Conservation (phyloP, 441 rosid species). For the Gossypium davidsonii region DNA sequence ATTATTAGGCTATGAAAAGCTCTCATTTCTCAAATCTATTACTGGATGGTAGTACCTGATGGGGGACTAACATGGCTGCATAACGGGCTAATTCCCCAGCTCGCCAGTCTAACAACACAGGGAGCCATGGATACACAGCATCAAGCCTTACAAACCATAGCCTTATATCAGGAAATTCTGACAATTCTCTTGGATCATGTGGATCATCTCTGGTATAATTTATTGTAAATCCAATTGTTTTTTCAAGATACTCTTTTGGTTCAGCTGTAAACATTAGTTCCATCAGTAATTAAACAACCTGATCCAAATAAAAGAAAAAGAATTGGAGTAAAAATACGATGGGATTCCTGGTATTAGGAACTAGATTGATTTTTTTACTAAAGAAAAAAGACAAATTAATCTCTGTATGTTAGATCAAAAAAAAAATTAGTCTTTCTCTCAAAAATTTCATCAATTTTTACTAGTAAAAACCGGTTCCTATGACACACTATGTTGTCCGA, state of each 20-base stretch:
- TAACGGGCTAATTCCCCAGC: slow-evolving; percentile 78
- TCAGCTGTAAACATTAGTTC: slow-evolving; percentile 29
- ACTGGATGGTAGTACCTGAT: slow-evolving; percentile 42
- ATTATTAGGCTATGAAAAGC: background rate
- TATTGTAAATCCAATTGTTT: slow-evolving; percentile 66
- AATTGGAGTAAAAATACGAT: too few species aligned
- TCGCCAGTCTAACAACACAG: slow-evolving; percentile 76
- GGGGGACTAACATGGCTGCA: slow-evolving; percentile 81
- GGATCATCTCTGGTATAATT: slow-evolving; percentile 64
- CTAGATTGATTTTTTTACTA: too few species aligned
- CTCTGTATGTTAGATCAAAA: too few species aligned
- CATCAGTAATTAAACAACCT: background rate
- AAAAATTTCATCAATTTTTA: too few species aligned
- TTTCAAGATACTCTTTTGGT: slow-evolving; percentile 54
- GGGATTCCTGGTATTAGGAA: too few species aligned
- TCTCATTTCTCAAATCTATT: background rate
- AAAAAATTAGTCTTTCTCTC: too few species aligned
- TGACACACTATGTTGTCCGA: fast-evolving
- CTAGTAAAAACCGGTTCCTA: too few species aligned
- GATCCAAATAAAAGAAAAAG: background rate
- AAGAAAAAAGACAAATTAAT: too few species aligned
- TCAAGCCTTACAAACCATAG: slow-evolving; percentile 88
- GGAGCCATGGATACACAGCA: slow-evolving; percentile 78
- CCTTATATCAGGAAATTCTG: slow-evolving; percentile 78
- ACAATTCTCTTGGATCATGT: slow-evolving; percentile 60